A percentile compares a stretch with the other conserved stretches of the same genome.
Evolutionary conservation across 2,329 filamentous ascomycete species (phyloP).

Genomic region (Alternaria burnsii): DNA sequence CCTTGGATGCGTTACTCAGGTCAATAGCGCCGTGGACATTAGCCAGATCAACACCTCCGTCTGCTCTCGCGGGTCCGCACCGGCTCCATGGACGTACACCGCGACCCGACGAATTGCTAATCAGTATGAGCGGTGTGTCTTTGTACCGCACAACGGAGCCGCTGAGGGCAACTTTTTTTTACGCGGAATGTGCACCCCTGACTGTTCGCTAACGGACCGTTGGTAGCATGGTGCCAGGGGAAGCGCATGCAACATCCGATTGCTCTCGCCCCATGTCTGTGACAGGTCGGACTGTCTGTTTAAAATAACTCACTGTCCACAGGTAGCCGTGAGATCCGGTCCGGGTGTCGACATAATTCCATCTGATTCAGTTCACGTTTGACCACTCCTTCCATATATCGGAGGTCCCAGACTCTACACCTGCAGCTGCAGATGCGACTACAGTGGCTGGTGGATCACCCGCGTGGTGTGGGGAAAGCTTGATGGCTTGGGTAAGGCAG

Average conservation of each 20-base stretch:
- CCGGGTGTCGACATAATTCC: neutral
- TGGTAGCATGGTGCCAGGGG: conserved; percentile 10
- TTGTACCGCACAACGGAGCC: conserved; percentile 9
- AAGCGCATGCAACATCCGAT: conserved; percentile 7
- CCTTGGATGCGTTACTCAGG: conserved; percentile 4
- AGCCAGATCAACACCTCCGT: conserved; percentile 11
- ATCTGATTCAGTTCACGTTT: neutral
- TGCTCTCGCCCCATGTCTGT: conserved; percentile 10
- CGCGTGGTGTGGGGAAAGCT: conserved; percentile 44
- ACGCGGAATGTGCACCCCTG: conserved; percentile 7
- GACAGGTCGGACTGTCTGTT: conserved; percentile 6
- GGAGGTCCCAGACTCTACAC: conserved; percentile 1
- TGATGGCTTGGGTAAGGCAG: conserved; percentile 25
- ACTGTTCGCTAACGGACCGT: conserved; percentile 17
- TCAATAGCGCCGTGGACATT: conserved; percentile 14
- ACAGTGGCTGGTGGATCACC: conserved; percentile 13
- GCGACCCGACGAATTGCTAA: conserved; percentile 10
- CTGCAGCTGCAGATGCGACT: conserved; percentile 16
- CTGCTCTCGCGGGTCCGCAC: conserved; percentile 16
- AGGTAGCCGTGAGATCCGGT: neutral
- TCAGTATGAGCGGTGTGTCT: conserved; percentile 13
- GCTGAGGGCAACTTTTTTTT: conserved; percentile 14
- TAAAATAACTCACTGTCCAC: neutral
- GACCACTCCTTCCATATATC: neutral
- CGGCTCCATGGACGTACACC: conserved; percentile 7